Evolutionary conservation across 2,329 filamentous ascomycete species (phyloP).

Genomic region (Xylaria sp.): DNA sequence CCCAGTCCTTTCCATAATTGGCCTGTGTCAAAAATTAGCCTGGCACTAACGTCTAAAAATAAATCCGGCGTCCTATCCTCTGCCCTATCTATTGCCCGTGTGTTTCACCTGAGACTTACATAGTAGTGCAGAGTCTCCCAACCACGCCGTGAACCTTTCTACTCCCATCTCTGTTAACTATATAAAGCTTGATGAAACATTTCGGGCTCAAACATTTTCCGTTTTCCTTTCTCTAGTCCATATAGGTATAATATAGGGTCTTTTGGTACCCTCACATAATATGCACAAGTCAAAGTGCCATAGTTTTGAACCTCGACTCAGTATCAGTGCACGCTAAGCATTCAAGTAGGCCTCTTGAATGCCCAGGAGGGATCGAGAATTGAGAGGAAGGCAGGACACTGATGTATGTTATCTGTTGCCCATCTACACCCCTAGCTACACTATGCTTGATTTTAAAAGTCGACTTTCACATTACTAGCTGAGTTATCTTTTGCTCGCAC

Average conservation of each 20-base stretch:
- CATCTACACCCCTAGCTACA: background rate
- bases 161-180: background rate
- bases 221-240: background rate
- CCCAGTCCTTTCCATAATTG: background rate
- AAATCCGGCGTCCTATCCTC: conserved; percentile 15
- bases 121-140: background rate
- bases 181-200: background rate
- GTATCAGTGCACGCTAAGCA: background rate
- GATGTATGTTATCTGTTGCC: background rate
- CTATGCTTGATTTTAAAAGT: background rate
- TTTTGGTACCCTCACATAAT: background rate
- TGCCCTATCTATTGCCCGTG: background rate
- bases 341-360: too few relatives aligned
- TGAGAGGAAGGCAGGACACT: background rate
- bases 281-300: background rate
- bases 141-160: background rate
- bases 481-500: conserved; percentile 5
- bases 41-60: conserved; percentile 30
- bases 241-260: background rate
- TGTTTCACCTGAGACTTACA: background rate
- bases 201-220: background rate
- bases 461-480: background rate
- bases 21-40: background rate
- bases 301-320: background rate
- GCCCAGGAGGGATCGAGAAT: background rate